Base-by-base conservation (phyloP, 768 basidiomycete species). In the Tylopilus subfusipes region DNA sequence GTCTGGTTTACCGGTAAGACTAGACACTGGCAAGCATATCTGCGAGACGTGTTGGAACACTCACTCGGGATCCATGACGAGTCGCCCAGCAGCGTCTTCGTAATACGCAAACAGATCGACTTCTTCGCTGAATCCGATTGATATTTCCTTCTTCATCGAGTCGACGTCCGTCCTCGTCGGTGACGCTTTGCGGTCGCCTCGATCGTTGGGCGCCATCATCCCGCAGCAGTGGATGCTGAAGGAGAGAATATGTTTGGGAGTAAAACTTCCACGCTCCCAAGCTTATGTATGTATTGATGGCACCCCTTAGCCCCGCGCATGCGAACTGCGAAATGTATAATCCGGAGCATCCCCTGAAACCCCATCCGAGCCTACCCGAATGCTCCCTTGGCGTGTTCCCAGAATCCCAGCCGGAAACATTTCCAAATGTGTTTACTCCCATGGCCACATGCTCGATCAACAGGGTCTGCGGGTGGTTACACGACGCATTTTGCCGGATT, bases 1-100 rank as follows among this genome's bases (percentile, higher is more conserved):
- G 78, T 29, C 77, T 79, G 38, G 50, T 25, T 39, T 4, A 49
- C 8, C 44, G 8, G 27, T 43, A 21, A 56, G 24, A 24, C 3
- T 30, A 16, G 16, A 7, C n/a, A n/a, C n/a, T n/a, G n/a, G n/a
- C 18, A 14, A 18, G 16, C 12, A 8, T 18, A n/a, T 27, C 27
- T 18, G 9, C 34, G 14, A 2, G 27, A 24, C 10, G 8, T 5
- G 19, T 5, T 3, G 11, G 9, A 21, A 30, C 30, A 75, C 81
- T 21, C 54, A 83, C 84, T 74, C 69, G 13, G 84, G 83, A 65
- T 86, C 83, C 13, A 86, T 72, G 48, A 86, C 80, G 39, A 86
- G 69, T 19, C 84, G 74, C 11, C 84, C 85, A 1, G 82, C 82
- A 55, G 73, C 71, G 12, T 74, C 65, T 56, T 85, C 83, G 45